Conservation (phyloP, 345 rosid species). For the Salix dunnii region DNA sequence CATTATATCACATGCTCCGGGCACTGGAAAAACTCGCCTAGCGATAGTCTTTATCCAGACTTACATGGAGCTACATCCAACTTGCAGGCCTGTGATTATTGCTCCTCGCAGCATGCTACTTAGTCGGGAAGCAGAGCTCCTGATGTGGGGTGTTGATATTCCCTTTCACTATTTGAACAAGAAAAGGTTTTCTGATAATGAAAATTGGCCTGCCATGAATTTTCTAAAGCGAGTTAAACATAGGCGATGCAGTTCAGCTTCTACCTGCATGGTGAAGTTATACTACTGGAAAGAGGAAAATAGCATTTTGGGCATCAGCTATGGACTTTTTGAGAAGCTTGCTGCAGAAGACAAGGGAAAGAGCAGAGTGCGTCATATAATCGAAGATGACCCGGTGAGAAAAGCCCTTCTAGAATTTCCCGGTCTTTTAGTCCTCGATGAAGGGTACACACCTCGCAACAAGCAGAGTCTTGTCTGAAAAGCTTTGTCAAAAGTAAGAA, state of each 20-base stretch:
- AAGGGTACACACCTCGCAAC: slow-evolving; percentile 79
- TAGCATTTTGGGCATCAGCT: slow-evolving; percentile 59
- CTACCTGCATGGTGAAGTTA: slow-evolving; percentile 48
- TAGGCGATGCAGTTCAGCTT: slow-evolving; percentile 3
- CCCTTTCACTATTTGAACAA: slow-evolving; percentile 61
- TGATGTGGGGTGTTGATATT: slow-evolving; percentile 52
- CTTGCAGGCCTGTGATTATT: slow-evolving; percentile 60
- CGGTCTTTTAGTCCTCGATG: slow-evolving; percentile 59
- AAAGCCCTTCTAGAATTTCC: slow-evolving; percentile 44
- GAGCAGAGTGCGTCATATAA: slow-evolving; percentile 3
- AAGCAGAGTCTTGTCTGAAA: slow-evolving; percentile 49
- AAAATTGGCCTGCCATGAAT: slow-evolving; percentile 25
- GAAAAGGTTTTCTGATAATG: slow-evolving; percentile 40
- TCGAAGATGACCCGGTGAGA: slow-evolving; percentile 26
- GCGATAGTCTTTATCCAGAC: slow-evolving; percentile 59
- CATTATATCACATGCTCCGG: slow-evolving; percentile 81
- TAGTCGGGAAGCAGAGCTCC: slow-evolving; percentile 77
- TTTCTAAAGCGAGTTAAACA: slow-evolving; percentile 11
- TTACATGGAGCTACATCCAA: slow-evolving; percentile 39
- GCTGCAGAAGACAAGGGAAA: slow-evolving; percentile 32
- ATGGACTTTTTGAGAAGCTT: slow-evolving; percentile 55
- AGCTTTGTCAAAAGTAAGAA: slow-evolving; percentile 44
- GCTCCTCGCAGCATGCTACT: slow-evolving; percentile 74
- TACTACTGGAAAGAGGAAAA: slow-evolving; percentile 52
- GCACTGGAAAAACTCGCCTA: slow-evolving; percentile 80